Evolutionary conservation across 2,329 filamentous ascomycete genomes (phyloP).

Genomic region (Aureobasidium sp.): DNA sequence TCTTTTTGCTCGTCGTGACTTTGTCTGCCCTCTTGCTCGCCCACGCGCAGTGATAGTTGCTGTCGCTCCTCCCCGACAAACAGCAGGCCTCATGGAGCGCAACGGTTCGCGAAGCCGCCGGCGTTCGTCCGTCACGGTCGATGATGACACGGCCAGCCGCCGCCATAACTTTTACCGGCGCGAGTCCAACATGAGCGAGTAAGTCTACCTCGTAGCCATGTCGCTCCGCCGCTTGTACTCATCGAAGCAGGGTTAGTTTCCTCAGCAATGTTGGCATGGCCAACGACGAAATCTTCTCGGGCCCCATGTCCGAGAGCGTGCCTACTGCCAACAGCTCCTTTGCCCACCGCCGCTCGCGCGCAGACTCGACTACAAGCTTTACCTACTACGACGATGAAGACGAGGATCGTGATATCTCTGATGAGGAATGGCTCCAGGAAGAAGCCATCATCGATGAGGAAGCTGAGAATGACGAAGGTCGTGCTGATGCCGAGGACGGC

Average conservation of each 20-base stretch:
- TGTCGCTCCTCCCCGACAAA: background rate
- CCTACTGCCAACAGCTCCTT: slow-evolving; percentile 92
- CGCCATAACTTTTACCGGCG: slow-evolving; percentile 48
- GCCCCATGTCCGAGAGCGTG: slow-evolving; percentile 91
- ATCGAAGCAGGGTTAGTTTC: slow-evolving; percentile 55
- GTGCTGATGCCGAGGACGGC: slow-evolving; percentile 32
- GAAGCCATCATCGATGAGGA: slow-evolving; percentile 42
- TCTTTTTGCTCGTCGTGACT: slow-evolving; percentile 8
- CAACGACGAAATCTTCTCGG: slow-evolving; percentile 88
- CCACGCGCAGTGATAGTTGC: background rate
- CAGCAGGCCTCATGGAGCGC: slow-evolving; percentile 10
- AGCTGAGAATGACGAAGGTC: slow-evolving; percentile 33
- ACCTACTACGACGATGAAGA: slow-evolving; percentile 75
- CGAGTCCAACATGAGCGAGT: slow-evolving; percentile 62
- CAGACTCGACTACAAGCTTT: slow-evolving; percentile 83
- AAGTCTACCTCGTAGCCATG: slow-evolving; percentile 21
- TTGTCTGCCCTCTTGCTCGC: background rate
- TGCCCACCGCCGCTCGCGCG: slow-evolving; percentile 69
- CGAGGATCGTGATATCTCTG: slow-evolving; percentile 45
- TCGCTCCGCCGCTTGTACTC: slow-evolving; percentile 2
- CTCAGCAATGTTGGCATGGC: slow-evolving; percentile 98
- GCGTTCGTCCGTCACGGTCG: slow-evolving; percentile 17
- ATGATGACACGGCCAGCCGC: slow-evolving; percentile 17
- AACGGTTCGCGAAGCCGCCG: slow-evolving; percentile 11
- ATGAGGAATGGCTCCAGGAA: slow-evolving; percentile 44